Evolutionary conservation across 306 rosid genomes (phyloP), one percentile per base, ranked within the genome.

Genomic region (Vigna mungo): DNA sequence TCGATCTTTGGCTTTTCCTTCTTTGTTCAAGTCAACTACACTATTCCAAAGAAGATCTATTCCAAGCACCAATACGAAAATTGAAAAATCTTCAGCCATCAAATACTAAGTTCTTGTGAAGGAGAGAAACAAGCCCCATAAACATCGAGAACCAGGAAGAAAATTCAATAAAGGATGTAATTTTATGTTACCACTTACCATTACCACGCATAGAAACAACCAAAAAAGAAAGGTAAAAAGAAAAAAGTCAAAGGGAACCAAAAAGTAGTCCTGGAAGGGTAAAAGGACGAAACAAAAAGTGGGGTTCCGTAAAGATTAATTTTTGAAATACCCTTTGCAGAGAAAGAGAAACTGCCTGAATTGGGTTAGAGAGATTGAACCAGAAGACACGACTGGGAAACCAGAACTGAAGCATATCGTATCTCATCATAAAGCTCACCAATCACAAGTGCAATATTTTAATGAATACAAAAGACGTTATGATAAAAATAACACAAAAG

Each of bases 1-100:
- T 75, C 11, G 30, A 54, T 78, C 65, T 9, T 80, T 80, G 20
- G 41, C 61, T 74, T 65, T 73, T 30, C 17, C 39, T 30, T 13
- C n/a, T 10, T 5, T 20, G 62, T 79, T 75, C 84, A 82, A 78
- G 91, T 86, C 93, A 89, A 84, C 88, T 25, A 32, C 25, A 73
- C 72, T 4, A 76, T 80, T 73, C 37, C 58, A 41, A 37, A 72
- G 79, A 80, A 46, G 34, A 74, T 69, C 74, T 64, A 54, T 71
- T 9, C 13, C 55, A 78, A 67, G 56, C 69, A 46, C 52, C 43
- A 41, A 9, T 20, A 44, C 5, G 32, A 30, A 82, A 23, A 80
- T 6, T 43, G 52, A 30, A 82, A 39, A 80, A 4, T 43, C 52
- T 13, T 60, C n/a, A 62, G 27, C 75, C 52, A 53, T 71, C 74